A percentile compares a stretch with the other conserved stretches of the same genome.
These are phyloP conservation scores for Rhizopogon roseolus DNA, from an alignment of 768 basidiomycete species.

Conservation along the genomic window DNA sequence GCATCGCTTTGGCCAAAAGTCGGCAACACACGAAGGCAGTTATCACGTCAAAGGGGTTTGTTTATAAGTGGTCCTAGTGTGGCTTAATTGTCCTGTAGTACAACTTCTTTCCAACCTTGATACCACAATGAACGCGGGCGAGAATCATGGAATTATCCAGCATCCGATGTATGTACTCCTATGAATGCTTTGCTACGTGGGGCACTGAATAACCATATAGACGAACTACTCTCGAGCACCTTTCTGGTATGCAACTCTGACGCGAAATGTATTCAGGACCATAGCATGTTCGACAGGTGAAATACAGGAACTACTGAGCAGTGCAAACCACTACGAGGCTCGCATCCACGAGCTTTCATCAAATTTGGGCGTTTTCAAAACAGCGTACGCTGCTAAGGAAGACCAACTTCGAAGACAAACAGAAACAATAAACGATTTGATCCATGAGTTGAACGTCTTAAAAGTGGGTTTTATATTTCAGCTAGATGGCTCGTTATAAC, in stretches of 20 bases:
- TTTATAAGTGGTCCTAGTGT: background rate
- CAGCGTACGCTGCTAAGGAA: slow-evolving; percentile 20
- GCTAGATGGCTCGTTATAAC: background rate
- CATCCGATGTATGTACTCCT: background rate
- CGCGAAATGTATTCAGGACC: background rate
- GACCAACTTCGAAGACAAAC: slow-evolving; percentile 13
- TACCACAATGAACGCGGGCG: background rate
- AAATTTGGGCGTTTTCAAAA: slow-evolving; percentile 18
- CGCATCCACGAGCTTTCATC: slow-evolving; percentile 21
- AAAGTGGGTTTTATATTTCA: slow-evolving; percentile 14
- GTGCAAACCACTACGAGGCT: slow-evolving; percentile 15
- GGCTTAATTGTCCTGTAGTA: background rate
- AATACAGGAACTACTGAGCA: slow-evolving; percentile 20
- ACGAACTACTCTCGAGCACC: background rate
- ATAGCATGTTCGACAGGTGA: slow-evolving; percentile 17
- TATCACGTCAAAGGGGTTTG: slow-evolving; percentile 2
- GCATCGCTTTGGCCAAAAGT: background rate
- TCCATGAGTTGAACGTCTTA: slow-evolving; percentile 21
- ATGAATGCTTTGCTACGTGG: background rate
- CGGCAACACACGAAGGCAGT: background rate
- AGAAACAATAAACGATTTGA: slow-evolving; percentile 8
- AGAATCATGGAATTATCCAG: background rate
- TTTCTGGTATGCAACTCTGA: slow-evolving; percentile 1
- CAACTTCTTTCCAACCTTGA: background rate
- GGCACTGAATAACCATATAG: background rate